Conservation (phyloP, 148 eudicot genomes). For the Silene latifolia region DNA sequence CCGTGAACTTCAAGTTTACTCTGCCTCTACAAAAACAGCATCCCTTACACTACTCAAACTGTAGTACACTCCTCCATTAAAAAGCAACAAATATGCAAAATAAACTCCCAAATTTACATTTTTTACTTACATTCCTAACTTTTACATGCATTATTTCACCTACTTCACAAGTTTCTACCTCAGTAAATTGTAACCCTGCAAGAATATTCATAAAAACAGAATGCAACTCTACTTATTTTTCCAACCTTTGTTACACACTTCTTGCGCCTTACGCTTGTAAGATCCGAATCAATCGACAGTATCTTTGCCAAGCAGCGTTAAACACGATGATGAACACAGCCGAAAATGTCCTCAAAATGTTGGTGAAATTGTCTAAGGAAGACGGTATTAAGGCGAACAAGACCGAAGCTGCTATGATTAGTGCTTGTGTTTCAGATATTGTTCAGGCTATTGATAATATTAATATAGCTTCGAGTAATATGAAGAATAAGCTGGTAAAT, state of each 20-base stretch:
- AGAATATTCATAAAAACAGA: slow-evolving; percentile 10
- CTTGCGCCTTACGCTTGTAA: slow-evolving; percentile 13
- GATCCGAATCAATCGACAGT: neutral
- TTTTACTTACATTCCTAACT: neutral
- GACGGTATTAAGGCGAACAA: slow-evolving; percentile 10
- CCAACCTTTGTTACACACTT: slow-evolving; percentile 12
- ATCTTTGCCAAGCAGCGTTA: neutral
- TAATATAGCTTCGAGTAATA: slow-evolving; percentile 3
- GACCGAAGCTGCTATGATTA: neutral
- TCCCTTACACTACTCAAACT: neutral
- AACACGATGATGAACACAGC: neutral
- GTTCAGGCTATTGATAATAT: slow-evolving; percentile 2
- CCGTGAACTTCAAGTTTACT: slow-evolving; percentile 4
- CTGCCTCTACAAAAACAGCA: neutral
- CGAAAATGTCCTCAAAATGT: neutral
- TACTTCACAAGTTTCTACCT: neutral
- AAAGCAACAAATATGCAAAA: neutral
- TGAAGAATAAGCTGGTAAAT: slow-evolving; percentile 1
- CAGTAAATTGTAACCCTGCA: neutral
- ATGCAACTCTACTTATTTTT: slow-evolving; percentile 9
- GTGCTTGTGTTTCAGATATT: slow-evolving; percentile 6
- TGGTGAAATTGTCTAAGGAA: slow-evolving; percentile 14
- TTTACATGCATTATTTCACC: neutral
- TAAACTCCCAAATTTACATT: neutral
- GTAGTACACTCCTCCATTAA: neutral